Evolutionary conservation across 1,284 basidiomycete genomes (phyloP).

Genomic region (Xanthoconium separans): DNA sequence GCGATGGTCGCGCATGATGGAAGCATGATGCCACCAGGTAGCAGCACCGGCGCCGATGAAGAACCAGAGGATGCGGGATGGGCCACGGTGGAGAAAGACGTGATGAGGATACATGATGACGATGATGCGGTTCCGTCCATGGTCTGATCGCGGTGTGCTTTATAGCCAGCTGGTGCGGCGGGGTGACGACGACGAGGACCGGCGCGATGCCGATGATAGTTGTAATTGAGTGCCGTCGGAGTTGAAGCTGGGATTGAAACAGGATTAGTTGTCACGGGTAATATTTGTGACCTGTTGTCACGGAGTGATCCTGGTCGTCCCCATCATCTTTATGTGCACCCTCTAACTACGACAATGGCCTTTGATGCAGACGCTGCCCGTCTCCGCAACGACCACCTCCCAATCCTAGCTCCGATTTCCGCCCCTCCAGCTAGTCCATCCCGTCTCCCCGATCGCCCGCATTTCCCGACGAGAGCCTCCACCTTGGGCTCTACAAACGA

Average conservation of each 20-base stretch:
- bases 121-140: not conserved
- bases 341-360: constrained; percentile 19
- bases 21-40: constrained; percentile 41
- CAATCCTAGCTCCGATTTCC: constrained; percentile 28
- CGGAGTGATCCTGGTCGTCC: constrained; percentile 7
- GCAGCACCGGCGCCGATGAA: constrained; percentile 55
- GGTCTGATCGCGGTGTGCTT: not conserved
- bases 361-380: constrained; percentile 33
- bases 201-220: constrained; percentile 13
- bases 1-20: constrained; percentile 27
- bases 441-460: constrained; percentile 48
- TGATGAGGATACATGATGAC: constrained; percentile 36
- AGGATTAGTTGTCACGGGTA: constrained; percentile 10
- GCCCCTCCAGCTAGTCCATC: constrained; percentile 36
- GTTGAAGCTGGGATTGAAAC: constrained; percentile 15
- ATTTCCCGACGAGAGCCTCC: constrained; percentile 58
- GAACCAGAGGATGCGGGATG: constrained; percentile 68
- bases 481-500: constrained; percentile 55
- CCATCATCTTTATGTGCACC: not conserved
- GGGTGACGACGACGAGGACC: constrained; percentile 20
- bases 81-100: constrained; percentile 38
- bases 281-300: constrained; percentile 19
- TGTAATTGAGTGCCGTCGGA: constrained; percentile 24
- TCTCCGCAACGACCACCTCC: constrained; percentile 28
- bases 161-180: constrained; percentile 9